phyloP scores from a whole-genome alignment of 2,329 filamentous ascomycete species.

The Anthostomella pinea region DNA sequence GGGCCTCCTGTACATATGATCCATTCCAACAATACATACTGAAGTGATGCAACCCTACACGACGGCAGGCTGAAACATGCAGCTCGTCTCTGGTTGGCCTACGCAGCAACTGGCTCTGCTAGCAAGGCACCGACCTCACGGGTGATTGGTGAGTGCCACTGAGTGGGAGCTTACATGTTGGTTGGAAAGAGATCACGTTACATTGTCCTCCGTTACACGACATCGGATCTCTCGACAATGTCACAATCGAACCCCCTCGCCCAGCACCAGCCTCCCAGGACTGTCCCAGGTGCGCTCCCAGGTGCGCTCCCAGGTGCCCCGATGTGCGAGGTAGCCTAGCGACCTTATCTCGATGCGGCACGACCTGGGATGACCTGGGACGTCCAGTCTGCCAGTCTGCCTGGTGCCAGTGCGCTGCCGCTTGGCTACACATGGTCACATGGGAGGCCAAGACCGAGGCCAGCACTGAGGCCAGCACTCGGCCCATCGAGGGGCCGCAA shows the following conservation, averaged over 20 bases:
- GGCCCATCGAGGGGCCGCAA: too few relatives aligned
- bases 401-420: too few relatives aligned
- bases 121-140: constrained; percentile 8
- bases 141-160: constrained; percentile 27
- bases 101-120: constrained; percentile 14
- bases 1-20: constrained; percentile 16
- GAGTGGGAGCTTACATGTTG: constrained; percentile 18
- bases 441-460: background rate
- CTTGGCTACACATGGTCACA: too few relatives aligned
- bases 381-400: too few relatives aligned
- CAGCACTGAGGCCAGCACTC: background rate
- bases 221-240: constrained; percentile 26
- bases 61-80: constrained; percentile 4
- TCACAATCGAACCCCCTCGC: constrained; percentile 17
- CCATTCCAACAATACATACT: constrained; percentile 4
- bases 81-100: constrained; percentile 10
- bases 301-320: too few relatives aligned
- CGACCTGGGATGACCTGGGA: too few relatives aligned
- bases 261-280: constrained; percentile 9
- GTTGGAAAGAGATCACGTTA: constrained; percentile 23
- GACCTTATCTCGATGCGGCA: constrained; percentile 25
- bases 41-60: constrained; percentile 5
- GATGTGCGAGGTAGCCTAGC: constrained; percentile 12
- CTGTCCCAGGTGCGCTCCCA: too few relatives aligned
- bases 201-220: constrained; percentile 28